phyloP scores from a whole-genome alignment of 202 grass and related monocot species.

The Bolboschoenoplectus hybrid region DNA sequence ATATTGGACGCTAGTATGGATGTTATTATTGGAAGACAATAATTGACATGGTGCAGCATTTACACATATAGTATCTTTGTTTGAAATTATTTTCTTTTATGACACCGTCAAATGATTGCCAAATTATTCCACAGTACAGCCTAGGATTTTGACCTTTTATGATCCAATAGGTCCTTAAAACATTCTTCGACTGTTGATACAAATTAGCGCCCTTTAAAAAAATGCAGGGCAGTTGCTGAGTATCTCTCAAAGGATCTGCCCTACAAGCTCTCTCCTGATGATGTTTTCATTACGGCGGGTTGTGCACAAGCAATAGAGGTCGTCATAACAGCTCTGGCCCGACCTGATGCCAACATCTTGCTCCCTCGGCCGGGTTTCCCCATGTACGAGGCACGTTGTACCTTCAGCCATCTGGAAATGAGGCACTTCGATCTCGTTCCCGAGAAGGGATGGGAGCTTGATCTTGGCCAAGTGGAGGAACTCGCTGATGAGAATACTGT shows the following conservation, averaged over 20 bases:
- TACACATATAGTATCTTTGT: background rate
- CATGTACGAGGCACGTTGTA: conserved; percentile 47
- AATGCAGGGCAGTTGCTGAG: conserved; percentile 59
- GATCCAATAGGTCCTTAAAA: background rate
- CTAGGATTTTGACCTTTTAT: background rate
- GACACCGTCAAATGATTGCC: background rate
- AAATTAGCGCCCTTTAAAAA: background rate
- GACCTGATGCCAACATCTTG: conserved; percentile 67
- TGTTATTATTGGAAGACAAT: background rate
- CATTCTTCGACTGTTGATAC: background rate
- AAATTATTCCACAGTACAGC: background rate
- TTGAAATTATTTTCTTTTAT: background rate
- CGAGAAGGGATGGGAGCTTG: conserved; percentile 59
- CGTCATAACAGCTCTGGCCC: conserved; percentile 52
- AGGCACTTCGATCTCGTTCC: conserved; percentile 69
- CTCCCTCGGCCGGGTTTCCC: conserved; percentile 70
- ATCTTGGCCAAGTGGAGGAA: conserved; percentile 56
- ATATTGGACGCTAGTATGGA: background rate
- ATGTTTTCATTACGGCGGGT: conserved; percentile 69
- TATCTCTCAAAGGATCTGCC: conserved; percentile 71
- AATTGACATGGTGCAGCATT: background rate
- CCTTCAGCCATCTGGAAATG: conserved; percentile 48
- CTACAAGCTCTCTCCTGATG: conserved; percentile 54
- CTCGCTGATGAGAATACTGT: conserved; percentile 76
- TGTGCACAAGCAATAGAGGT: conserved; percentile 72